Evolutionary conservation across 2,329 filamentous ascomycete genomes (phyloP).

Genomic region (Xylariaceae sp.): DNA sequence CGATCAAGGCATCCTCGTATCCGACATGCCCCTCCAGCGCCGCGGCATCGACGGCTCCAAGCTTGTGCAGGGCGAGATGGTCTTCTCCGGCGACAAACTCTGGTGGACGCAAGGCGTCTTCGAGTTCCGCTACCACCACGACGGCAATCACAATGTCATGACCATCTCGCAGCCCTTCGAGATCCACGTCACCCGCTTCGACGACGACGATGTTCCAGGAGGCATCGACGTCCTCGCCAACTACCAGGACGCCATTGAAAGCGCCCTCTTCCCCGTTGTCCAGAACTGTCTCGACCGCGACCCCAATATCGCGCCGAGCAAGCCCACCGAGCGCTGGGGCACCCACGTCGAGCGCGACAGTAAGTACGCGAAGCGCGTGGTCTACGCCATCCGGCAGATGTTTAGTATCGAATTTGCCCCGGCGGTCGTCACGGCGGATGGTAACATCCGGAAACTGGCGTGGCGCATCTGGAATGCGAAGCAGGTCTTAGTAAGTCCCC

Average conservation of each 20-base stretch:
- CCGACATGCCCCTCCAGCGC: constrained; percentile 54
- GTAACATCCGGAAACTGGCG: constrained; percentile 81
- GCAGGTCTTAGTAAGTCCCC: constrained; percentile 71
- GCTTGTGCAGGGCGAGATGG: constrained; percentile 71
- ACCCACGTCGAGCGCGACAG: constrained; percentile 77
- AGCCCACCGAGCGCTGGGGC: constrained; percentile 76
- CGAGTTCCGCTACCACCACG: constrained; percentile 95
- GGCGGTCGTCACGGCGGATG: constrained; percentile 86
- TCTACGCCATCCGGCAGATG: constrained; percentile 94
- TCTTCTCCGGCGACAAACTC: constrained; percentile 86
- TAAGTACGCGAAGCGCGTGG: constrained; percentile 83
- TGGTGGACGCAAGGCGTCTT: constrained; percentile 98
- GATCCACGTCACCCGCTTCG: constrained; percentile 75
- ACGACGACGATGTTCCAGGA: constrained; percentile 58
- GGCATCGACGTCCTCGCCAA: constrained; percentile 52
- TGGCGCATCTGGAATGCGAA: constrained; percentile 96
- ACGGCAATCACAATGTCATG: constrained; percentile 89
- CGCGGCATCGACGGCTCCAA: constrained; percentile 49
- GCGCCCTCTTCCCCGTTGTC: constrained; percentile 73
- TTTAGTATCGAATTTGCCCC: constrained; percentile 94
- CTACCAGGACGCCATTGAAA: constrained; percentile 67
- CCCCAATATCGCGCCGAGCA: constrained; percentile 80
- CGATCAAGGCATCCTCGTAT: constrained; percentile 69
- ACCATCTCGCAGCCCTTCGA: constrained; percentile 91
- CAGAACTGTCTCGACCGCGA: constrained; percentile 91